Conservation (phyloP, 257 asterid genomes). For the Jaltomata sinuosa region DNA sequence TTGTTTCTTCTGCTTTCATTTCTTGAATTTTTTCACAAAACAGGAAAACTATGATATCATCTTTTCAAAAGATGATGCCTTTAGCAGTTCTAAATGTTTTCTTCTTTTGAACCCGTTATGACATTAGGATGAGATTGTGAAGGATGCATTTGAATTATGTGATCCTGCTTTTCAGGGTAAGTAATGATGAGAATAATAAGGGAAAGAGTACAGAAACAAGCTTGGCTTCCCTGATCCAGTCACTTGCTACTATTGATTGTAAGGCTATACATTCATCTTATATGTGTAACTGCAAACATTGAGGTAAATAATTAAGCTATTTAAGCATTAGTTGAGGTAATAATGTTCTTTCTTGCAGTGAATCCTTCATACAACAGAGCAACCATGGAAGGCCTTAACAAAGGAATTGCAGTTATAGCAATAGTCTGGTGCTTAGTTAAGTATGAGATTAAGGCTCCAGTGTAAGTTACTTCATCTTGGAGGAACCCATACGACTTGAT, state of each 20-base stretch:
- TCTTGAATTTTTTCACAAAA: background rate
- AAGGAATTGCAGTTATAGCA: slow-evolving; percentile 61
- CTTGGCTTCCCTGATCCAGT: slow-evolving; percentile 58
- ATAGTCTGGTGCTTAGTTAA: slow-evolving; percentile 47
- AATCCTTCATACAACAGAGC: slow-evolving; percentile 48
- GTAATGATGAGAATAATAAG: slow-evolving; percentile 19
- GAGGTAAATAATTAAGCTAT: no score
- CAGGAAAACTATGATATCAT: background rate
- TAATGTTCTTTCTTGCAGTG: slow-evolving; percentile 29
- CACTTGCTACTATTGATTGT: slow-evolving; percentile 55
- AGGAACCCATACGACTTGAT: background rate
- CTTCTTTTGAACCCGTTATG: background rate
- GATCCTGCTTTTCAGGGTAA: slow-evolving; percentile 27
- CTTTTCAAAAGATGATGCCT: background rate
- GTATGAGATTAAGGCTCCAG: slow-evolving; percentile 54
- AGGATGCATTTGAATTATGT: background rate
- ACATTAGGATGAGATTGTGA: background rate
- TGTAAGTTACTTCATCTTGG: slow-evolving; percentile 39
- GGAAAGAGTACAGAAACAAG: background rate
- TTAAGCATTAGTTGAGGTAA: background rate
- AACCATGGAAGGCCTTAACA: slow-evolving; percentile 66
- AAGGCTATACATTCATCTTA: slow-evolving; percentile 17
- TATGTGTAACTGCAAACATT: background rate
- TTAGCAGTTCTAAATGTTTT: background rate
- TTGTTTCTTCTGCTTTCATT: background rate